Evolutionary conservation across 2,329 filamentous ascomycete genomes (phyloP).

Genomic region (Trichoderma pleuroti): DNA sequence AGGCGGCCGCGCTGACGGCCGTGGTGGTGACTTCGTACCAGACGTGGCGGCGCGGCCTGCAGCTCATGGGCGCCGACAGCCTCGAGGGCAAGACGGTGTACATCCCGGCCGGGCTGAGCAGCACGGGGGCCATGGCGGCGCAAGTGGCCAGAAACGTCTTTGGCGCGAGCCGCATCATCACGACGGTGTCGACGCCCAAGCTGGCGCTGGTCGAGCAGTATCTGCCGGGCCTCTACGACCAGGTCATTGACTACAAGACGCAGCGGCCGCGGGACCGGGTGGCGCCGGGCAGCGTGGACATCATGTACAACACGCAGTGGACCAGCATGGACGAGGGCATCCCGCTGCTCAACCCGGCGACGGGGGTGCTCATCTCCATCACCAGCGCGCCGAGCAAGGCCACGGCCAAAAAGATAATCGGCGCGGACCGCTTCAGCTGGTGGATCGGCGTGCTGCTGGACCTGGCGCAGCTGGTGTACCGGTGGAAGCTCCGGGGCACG

Average conservation of each 20-base stretch:
- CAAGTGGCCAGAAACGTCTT: constrained; percentile 52
- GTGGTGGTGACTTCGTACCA: constrained; percentile 44
- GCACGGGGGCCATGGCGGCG: constrained; percentile 43
- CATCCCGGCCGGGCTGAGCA: constrained; percentile 48
- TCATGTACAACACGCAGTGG: constrained; percentile 49
- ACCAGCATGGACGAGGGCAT: constrained; percentile 37
- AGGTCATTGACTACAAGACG: constrained; percentile 50
- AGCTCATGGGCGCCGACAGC: constrained; percentile 33
- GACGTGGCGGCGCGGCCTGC: constrained; percentile 38
- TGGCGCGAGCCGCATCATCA: constrained; percentile 44
- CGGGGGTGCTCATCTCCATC: constrained; percentile 42
- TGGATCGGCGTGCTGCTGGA: constrained; percentile 38
- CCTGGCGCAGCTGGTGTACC: constrained; percentile 39
- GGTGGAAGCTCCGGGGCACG: constrained; percentile 43
- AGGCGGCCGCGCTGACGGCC: constrained; percentile 36
- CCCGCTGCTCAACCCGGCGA: constrained; percentile 35
- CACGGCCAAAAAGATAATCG: constrained; percentile 32
- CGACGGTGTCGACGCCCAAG: constrained; percentile 52
- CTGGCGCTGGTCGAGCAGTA: constrained; percentile 41
- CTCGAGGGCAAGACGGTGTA: constrained; percentile 51
- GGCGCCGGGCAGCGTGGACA: constrained; percentile 44
- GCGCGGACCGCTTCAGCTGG: constrained; percentile 30
- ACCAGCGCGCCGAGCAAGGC: constrained; percentile 35
- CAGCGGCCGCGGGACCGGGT: constrained; percentile 37
- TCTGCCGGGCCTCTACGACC: constrained; percentile 44